phyloP scores from a whole-genome alignment of 345 rosid genomes.

The Hirschfeldia incana region DNA sequence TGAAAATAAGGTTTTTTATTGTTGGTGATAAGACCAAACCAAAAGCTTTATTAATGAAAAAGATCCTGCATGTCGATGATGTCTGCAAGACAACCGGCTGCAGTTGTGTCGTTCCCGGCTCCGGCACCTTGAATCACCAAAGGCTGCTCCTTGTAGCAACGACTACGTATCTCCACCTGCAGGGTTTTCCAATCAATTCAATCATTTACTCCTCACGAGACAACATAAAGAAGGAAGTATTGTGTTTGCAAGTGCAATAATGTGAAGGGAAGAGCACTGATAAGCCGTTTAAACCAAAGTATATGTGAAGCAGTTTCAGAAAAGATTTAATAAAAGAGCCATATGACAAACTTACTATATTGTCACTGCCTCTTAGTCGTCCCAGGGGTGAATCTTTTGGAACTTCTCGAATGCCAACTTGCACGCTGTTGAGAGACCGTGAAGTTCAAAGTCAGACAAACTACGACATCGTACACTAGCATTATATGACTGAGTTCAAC shows the following conservation, averaged over 20 bases:
- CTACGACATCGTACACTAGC: background rate
- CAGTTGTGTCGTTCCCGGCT: slow-evolving; percentile 95
- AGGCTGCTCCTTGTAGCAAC: slow-evolving; percentile 78
- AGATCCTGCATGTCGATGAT: slow-evolving; percentile 86
- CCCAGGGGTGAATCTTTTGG: slow-evolving; percentile 78
- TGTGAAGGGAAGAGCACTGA: background rate
- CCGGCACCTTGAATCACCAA: slow-evolving; percentile 97
- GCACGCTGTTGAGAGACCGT: slow-evolving; percentile 52
- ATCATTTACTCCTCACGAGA: background rate
- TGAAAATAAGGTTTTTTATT: background rate
- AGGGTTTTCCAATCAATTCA: slow-evolving; percentile 11
- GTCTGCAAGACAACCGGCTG: slow-evolving; percentile 92
- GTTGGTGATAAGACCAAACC: background rate
- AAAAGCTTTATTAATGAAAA: slow-evolving; percentile 42
- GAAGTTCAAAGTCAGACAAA: slow-evolving; percentile 11
- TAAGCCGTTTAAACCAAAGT: no score
- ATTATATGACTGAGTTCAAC: background rate
- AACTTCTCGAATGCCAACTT: slow-evolving; percentile 92
- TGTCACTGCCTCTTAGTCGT: slow-evolving; percentile 92
- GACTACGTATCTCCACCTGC: slow-evolving; percentile 84
- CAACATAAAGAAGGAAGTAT: background rate
- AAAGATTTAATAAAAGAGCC: no score
- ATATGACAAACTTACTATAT: slow-evolving; percentile 54
- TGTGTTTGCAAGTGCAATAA: background rate
- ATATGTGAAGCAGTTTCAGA: no score